These are phyloP conservation scores for Pseudozyma flocculosa DNA, from an alignment of 1,284 basidiomycete genomes.

Conservation along the genomic window DNA sequence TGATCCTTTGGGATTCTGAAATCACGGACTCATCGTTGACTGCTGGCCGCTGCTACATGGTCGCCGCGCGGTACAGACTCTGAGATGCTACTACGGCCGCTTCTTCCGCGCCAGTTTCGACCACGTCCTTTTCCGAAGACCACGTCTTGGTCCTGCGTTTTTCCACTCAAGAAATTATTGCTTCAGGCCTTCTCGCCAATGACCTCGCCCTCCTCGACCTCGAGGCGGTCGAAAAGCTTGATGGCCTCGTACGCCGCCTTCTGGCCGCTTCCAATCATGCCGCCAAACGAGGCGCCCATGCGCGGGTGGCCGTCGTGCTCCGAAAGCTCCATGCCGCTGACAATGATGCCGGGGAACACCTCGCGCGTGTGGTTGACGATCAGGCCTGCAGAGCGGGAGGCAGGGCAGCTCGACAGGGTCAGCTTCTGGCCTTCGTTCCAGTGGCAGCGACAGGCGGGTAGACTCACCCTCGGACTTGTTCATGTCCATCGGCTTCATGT, in stretches of 20 bases:
- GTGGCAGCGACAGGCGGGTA: too few species aligned
- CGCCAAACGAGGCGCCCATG: constrained; percentile 67
- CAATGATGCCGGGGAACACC: constrained; percentile 75
- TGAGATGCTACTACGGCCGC: too few species aligned
- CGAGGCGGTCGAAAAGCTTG: constrained; percentile 65
- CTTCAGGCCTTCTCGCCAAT: constrained; percentile 20
- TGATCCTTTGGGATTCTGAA: too few species aligned
- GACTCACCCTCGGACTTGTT: constrained; percentile 44
- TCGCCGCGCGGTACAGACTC: too few species aligned
- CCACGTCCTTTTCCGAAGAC: too few species aligned
- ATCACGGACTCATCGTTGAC: too few species aligned
- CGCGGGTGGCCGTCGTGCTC: constrained; percentile 77
- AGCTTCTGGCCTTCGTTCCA: background rate
- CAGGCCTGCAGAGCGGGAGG: constrained; percentile 13
- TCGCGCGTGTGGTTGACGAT: constrained; percentile 69
- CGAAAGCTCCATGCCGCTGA: constrained; percentile 75
- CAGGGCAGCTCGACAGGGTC: background rate
- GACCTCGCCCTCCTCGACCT: constrained; percentile 70
- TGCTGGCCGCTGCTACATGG: too few species aligned
- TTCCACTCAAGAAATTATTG: too few species aligned
- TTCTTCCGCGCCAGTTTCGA: too few species aligned
- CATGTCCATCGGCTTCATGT: constrained; percentile 66
- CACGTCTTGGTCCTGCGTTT: too few species aligned
- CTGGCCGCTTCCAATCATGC: constrained; percentile 76
- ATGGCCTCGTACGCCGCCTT: constrained; percentile 76